These are phyloP conservation scores for Ceratobasidium sp. DNA, from an alignment of 1,284 basidiomycete species.

Conservation along the genomic window DNA sequence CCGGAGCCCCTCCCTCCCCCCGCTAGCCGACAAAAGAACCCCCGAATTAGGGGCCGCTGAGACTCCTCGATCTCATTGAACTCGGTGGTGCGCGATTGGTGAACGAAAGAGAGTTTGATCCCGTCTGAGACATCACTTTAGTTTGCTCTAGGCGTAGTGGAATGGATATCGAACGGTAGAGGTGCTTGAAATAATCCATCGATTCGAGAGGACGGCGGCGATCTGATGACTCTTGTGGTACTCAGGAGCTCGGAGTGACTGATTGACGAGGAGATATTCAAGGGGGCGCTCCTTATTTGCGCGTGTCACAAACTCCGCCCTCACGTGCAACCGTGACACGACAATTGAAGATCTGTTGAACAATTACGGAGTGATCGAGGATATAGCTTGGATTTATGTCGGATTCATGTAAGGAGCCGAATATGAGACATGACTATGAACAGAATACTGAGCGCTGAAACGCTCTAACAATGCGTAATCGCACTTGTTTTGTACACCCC, in stretches of 20 bases:
- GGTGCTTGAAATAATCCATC: background rate
- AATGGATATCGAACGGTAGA: background rate
- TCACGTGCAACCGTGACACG: conserved; percentile 13
- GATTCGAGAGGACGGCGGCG: too few species aligned
- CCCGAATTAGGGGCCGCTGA: conserved; percentile 36
- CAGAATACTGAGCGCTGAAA: conserved; percentile 5
- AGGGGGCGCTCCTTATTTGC: conserved; percentile 39
- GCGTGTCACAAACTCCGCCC: conserved; percentile 35
- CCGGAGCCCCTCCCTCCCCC: background rate
- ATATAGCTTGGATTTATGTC: background rate
- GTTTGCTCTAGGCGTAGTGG: conserved; percentile 8
- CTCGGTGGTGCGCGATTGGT: background rate
- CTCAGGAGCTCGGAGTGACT: too few species aligned
- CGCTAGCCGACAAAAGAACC: conserved; percentile 24
- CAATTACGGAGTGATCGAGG: conserved; percentile 20
- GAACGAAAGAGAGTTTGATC: background rate
- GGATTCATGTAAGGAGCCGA: too few species aligned
- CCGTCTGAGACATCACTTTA: conserved; percentile 31
- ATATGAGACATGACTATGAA: conserved; percentile 8
- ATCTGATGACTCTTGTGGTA: too few species aligned
- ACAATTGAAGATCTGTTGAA: conserved; percentile 2
- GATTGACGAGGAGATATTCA: conserved; percentile 16
- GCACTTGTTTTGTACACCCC: background rate
- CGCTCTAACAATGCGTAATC: background rate
- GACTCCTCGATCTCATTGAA: background rate